Conservation (phyloP, 192 early-diverging fungal genomes). For the Chytriomyces sp. region DNA sequence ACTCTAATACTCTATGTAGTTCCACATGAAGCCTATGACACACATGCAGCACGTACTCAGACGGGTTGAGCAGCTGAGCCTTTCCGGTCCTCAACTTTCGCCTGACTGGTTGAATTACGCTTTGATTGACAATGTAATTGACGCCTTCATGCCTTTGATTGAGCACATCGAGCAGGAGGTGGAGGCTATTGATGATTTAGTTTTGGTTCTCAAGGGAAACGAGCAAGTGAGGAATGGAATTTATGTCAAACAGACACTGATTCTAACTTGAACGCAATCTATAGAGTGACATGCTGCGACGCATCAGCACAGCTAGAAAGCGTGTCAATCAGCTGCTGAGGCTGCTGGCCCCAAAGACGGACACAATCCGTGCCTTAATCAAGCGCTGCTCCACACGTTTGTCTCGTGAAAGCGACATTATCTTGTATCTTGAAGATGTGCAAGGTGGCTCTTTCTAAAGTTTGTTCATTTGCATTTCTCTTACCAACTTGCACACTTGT, state of each 20-base stretch:
- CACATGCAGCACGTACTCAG: constrained; percentile 84
- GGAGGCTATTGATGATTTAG: constrained; percentile 92
- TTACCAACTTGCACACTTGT: too few relatives aligned
- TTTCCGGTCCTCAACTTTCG: constrained; percentile 80
- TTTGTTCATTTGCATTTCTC: too few relatives aligned
- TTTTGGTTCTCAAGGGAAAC: constrained; percentile 84
- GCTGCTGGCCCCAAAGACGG: constrained; percentile 65
- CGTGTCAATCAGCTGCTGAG: constrained; percentile 68
- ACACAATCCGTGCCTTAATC: constrained; percentile 70
- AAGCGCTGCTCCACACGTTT: constrained; percentile 56
- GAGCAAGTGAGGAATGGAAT: constrained; percentile 48
- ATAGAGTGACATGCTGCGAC: constrained; percentile 70
- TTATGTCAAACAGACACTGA: not conserved
- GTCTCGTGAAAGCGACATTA: constrained; percentile 46
- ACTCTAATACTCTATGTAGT: constrained; percentile 45
- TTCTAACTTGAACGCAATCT: not conserved
- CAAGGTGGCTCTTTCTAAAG: too few relatives aligned
- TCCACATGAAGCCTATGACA: constrained; percentile 75
- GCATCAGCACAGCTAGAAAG: constrained; percentile 74
- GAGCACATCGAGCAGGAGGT: constrained; percentile 91
- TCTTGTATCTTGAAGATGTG: constrained; percentile 63
- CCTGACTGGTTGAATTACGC: constrained; percentile 98
- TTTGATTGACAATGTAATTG: constrained; percentile 92
- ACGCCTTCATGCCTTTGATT: constrained; percentile 85
- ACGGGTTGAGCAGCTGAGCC: constrained; percentile 81